These are phyloP conservation scores for Mycena maculata DNA, from an alignment of 768 basidiomycete genomes.

Conservation along the genomic window DNA sequence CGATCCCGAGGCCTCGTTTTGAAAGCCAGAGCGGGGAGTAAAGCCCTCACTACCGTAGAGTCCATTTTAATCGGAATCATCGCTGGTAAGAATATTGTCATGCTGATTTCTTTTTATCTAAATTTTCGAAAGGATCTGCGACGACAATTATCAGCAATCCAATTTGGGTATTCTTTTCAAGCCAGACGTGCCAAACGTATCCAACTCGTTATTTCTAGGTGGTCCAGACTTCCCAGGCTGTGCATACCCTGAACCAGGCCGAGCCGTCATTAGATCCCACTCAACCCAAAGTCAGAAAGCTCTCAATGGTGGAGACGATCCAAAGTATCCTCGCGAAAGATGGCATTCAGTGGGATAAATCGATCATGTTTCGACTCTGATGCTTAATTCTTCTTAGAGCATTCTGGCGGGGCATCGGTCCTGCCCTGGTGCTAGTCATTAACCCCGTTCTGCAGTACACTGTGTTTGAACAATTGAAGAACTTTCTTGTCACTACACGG, in stretches of 20 bases:
- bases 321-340: conserved; percentile 76
- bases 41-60: conserved; percentile 85
- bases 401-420: conserved; percentile 93
- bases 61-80: conserved; percentile 90
- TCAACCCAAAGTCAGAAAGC: conserved; percentile 55
- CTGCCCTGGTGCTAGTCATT: conserved; percentile 91
- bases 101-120: conserved; percentile 1
- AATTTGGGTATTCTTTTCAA: conserved; percentile 98
- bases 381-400: conserved; percentile 53
- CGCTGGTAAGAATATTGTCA: conserved; percentile 66
- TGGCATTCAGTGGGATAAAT: conserved; percentile 61
- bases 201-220: background rate
- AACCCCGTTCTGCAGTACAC: conserved; percentile 96
- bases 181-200: too few relatives aligned
- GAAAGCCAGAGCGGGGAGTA: conserved; percentile 64
- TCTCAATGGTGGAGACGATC: conserved; percentile 75
- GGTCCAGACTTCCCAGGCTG: conserved; percentile 82
- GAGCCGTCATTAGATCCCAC: conserved; percentile 42
- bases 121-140: conserved; percentile 72
- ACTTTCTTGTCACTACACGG: conserved; percentile 74
- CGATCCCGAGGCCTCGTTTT: conserved; percentile 70
- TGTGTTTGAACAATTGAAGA: conserved; percentile 95
- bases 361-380: background rate
- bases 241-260: conserved; percentile 60
- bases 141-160: conserved; percentile 93